phyloP scores from a whole-genome alignment of 2,329 filamentous ascomycete species.

The Sporothrix protearum region DNA sequence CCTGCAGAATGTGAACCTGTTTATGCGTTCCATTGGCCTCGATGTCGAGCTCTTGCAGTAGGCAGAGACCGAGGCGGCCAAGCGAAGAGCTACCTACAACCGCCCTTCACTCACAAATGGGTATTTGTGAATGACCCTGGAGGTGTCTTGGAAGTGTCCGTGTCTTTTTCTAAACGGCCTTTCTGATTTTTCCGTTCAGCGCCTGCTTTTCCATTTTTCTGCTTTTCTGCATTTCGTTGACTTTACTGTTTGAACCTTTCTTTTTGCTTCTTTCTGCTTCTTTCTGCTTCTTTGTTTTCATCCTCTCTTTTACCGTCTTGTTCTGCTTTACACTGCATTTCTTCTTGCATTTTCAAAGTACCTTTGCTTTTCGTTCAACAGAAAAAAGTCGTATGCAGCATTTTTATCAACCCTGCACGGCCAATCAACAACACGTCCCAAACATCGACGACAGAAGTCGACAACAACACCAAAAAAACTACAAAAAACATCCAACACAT shows the following conservation, averaged over 20 bases:
- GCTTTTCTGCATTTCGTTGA: not conserved
- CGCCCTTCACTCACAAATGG: not conserved
- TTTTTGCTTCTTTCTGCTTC: not conserved
- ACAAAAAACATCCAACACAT: not conserved
- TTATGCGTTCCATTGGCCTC: slow-evolving; percentile 97
- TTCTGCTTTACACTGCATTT: not conserved
- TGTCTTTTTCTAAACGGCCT: slow-evolving; percentile 26
- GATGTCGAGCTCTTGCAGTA: slow-evolving; percentile 73
- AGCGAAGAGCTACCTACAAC: not conserved
- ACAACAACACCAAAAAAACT: not conserved
- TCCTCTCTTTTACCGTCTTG: not conserved
- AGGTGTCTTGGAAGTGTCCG: slow-evolving; percentile 23
- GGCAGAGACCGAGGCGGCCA: not conserved
- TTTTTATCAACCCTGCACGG: slow-evolving; percentile 1
- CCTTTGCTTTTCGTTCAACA: not conserved
- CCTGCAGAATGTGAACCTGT: slow-evolving; percentile 89
- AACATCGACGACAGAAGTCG: not conserved
- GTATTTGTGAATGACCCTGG: not conserved
- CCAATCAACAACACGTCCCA: not conserved
- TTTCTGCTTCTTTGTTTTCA: not conserved
- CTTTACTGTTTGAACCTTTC: not conserved
- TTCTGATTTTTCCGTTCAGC: slow-evolving; percentile 23
- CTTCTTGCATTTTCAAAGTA: not conserved
- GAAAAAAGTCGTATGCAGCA: not conserved
- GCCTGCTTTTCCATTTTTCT: not conserved